Evolutionary conservation across 2,329 filamentous ascomycete species (phyloP), one percentile per base, ranked within the genome.

Genomic region (Aschersonia sp.): DNA sequence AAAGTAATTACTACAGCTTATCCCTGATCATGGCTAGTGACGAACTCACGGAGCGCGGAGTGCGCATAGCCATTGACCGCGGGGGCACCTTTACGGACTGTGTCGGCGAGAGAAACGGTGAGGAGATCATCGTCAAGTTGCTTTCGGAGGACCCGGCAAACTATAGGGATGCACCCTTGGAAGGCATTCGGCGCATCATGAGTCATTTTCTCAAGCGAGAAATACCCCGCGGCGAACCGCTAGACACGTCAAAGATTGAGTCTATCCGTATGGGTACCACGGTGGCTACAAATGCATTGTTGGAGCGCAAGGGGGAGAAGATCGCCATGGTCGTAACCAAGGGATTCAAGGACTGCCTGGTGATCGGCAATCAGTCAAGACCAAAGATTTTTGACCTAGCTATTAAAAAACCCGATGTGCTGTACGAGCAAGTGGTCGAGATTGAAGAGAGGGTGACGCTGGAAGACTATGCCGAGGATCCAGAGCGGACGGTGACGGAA

Each of bases 251-350:
- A 0, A 56, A 60, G 9, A 60, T 69, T 39, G 79, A 84, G 58
- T 83, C 78, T 49, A 86, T 87, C 56, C 78, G 83, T 29, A 87
- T 87, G 82, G 83, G 84, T n/a, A 87, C 84, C 0, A 87, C 83
- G 0, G 83, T 87, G 2, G 83, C 83, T 1, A 87, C 83, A 0
- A 87, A 87, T 60, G 83, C 83, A 1, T 64, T 87, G n/a, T 65
- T 87, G 1, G 83, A 87, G 58, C 67, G 83, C 41, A 87, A 87
- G 59, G 84, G 84, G 30, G 81, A 85, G 55, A 73, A 73, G 40
- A 81, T 83, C 53, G 83, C 81, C 0, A 71, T 87, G 56, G 70
- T 87, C 2, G 79, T 83, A 0, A 86, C 81, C 2, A 80, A 78
- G 48, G 83, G 84, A 0, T 87, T 87, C 66, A 77, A 78, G 52